Evolutionary conservation across 2,329 filamentous ascomycete genomes (phyloP).

Genomic region (Aspergillus costaricaensis): DNA sequence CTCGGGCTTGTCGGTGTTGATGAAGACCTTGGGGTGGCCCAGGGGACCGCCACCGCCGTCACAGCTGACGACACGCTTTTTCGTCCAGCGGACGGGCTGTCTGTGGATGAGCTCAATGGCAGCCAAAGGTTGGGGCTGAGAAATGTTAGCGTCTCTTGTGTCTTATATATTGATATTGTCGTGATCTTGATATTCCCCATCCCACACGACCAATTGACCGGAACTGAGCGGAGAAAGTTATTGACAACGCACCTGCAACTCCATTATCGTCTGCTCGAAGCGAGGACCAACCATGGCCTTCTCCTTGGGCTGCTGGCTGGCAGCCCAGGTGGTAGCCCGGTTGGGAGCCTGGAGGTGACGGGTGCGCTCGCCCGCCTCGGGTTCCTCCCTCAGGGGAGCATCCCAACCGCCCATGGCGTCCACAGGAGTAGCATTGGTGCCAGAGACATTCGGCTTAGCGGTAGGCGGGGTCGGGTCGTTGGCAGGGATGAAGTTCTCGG

Average conservation of each 20-base stretch:
- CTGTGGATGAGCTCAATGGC: conserved; percentile 96
- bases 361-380: conserved; percentile 57
- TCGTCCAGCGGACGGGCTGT: conserved; percentile 89
- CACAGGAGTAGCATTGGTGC: conserved; percentile 60
- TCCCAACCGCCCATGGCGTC: conserved; percentile 54
- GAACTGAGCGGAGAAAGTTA: too few relatives aligned
- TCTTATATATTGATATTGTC: neutral
- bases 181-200: too few relatives aligned
- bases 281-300: conserved; percentile 89
- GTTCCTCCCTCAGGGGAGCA: conserved; percentile 56
- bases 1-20: conserved; percentile 97
- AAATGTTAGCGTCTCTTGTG: neutral
- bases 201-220: too few relatives aligned
- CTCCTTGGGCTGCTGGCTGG: conserved; percentile 77
- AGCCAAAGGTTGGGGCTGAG: conserved; percentile 79
- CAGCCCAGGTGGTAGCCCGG: conserved; percentile 75
- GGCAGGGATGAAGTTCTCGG: conserved; percentile 48
- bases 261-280: conserved; percentile 97
- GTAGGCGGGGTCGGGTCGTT: conserved; percentile 59
- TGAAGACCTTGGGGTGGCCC: conserved; percentile 91
- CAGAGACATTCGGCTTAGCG: conserved; percentile 58
- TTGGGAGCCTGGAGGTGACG: conserved; percentile 81
- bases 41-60: conserved; percentile 89
- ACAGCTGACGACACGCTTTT: conserved; percentile 78
- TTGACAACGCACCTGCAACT: conserved; percentile 70